Evolutionary conservation across 306 rosid species (phyloP), one percentile per base, ranked within the genome.

Genomic region (Prunus armeniaca): DNA sequence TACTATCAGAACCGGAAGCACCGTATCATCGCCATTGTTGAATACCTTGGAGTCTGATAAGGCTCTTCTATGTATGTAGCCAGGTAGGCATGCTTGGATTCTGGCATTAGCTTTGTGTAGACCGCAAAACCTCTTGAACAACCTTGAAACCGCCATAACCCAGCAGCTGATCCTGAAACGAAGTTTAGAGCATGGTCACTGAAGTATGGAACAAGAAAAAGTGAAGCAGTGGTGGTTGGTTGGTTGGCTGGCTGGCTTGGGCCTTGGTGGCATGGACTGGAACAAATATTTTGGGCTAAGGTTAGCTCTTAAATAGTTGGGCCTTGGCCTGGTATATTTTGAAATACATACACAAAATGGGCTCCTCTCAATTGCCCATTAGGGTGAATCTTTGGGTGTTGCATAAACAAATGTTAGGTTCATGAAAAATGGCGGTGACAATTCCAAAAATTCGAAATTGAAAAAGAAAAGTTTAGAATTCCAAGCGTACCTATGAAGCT

Each of bases 1-100:
- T 47, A 91, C 83, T 18, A 93, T 90, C 65, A 93, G 83, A 85
- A 93, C 96, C 18, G 97, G 98, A 85, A 88, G 87, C 81, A 84
- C 82, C 14, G 78, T 56, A 80, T 86, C 83, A 24, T 83, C 81
- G 76, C 85, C 83, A 52, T 76, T 67, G 73, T 57, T 64, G 79
- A 78, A 80, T 69, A 71, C 65, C 82, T 80, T 72, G 9, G 84
- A 72, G 74, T 77, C 78, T 25, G 95, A 89, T 67, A 88, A 77
- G 77, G 86, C 78, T 85, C 98, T 89, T 7, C 72, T 69, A 72
- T 84, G 91, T 43, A 80, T 32, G 60, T 12, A 74, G 52, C 77
- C 62, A 58, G 81, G 49, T 57, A 82, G 58, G 67, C 47, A 64
- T 46, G 64, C 85, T 75, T 79, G 79, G 41, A 67, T 83, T 77